These are phyloP conservation scores for Cladosporium oxysporum DNA, from an alignment of 2,329 filamentous ascomycete species.

Conservation along the genomic window DNA sequence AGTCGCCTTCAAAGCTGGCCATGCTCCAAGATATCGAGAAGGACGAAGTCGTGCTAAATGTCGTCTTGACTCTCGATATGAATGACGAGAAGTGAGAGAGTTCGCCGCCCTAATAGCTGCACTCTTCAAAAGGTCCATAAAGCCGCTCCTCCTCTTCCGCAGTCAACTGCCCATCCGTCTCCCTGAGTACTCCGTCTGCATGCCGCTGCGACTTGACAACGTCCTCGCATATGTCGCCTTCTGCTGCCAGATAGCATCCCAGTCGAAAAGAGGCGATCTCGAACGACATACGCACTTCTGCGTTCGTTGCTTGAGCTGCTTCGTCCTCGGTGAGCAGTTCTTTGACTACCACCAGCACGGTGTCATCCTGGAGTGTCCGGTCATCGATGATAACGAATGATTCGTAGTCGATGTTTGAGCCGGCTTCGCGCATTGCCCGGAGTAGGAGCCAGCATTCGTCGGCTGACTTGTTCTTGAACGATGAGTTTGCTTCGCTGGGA, in stretches of 20 bases:
- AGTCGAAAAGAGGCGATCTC: neutral
- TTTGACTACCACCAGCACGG: slow-evolving; percentile 1
- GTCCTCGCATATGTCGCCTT: neutral
- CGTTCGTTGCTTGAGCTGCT: neutral
- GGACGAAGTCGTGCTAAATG: too few relatives aligned
- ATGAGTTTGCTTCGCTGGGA: neutral
- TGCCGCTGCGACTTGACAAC: neutral
- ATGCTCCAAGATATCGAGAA: too few relatives aligned
- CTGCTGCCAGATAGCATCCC: neutral
- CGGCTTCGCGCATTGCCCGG: neutral
- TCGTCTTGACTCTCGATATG: too few relatives aligned
- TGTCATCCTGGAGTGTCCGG: neutral
- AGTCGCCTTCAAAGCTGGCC: too few relatives aligned
- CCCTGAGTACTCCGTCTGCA: neutral
- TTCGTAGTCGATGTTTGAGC: slow-evolving; percentile 1
- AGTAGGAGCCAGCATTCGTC: slow-evolving; percentile 1
- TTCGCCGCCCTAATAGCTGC: too few relatives aligned
- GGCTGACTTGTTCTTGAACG: slow-evolving; percentile 2
- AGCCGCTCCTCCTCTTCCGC: neutral
- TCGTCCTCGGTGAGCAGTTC: neutral
- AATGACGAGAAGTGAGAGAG: too few relatives aligned
- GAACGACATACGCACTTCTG: neutral
- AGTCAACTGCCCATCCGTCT: neutral
- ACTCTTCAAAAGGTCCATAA: neutral
- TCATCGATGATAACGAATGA: slow-evolving; percentile 7